Conservation (phyloP, 2,329 filamentous ascomycete genomes). For the Xenoacremonium recifei region DNA sequence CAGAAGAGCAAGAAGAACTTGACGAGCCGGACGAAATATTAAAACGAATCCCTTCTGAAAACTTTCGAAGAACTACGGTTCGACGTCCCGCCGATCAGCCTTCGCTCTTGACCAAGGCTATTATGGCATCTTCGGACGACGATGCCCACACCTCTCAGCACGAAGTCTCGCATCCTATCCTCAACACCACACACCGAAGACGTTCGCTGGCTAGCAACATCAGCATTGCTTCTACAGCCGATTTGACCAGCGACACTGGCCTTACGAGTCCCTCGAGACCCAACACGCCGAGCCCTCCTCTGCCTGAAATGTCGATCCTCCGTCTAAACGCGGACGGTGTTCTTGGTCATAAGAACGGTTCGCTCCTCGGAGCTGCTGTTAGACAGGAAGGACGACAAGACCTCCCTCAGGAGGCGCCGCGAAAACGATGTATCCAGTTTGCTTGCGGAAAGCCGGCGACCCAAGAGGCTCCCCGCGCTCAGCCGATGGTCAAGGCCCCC, state of each 20-base stretch:
- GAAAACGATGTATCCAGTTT: conserved; percentile 90
- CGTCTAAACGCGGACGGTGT: conserved; percentile 35
- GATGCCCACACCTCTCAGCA: conserved; percentile 39
- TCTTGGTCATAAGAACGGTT: conserved; percentile 23
- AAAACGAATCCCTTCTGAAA: conserved; percentile 25
- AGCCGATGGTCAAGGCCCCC: conserved; percentile 31
- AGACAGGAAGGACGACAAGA: conserved; percentile 40
- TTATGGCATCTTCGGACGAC: conserved; percentile 66
- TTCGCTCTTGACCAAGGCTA: conserved; percentile 84
- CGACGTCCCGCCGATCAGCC: conserved; percentile 58
- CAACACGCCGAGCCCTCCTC: conserved; percentile 85
- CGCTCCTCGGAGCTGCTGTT: conserved; percentile 23
- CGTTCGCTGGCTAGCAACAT: conserved; percentile 76
- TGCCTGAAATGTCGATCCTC: conserved; percentile 55
- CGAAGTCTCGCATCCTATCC: conserved; percentile 20
- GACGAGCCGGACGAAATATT: conserved; percentile 82
- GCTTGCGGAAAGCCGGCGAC: conserved; percentile 68
- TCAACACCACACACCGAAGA: conserved; percentile 41
- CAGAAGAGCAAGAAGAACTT: conserved; percentile 70
- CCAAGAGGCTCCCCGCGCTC: conserved; percentile 39
- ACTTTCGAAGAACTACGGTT: conserved; percentile 48
- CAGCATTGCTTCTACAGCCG: conserved; percentile 80
- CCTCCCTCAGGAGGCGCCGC: conserved; percentile 34
- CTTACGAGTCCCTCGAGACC: conserved; percentile 86
- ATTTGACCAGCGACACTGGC: conserved; percentile 92